These are phyloP conservation scores for Rhododendron molle DNA, from an alignment of 148 eudicot species.

Conservation along the genomic window DNA sequence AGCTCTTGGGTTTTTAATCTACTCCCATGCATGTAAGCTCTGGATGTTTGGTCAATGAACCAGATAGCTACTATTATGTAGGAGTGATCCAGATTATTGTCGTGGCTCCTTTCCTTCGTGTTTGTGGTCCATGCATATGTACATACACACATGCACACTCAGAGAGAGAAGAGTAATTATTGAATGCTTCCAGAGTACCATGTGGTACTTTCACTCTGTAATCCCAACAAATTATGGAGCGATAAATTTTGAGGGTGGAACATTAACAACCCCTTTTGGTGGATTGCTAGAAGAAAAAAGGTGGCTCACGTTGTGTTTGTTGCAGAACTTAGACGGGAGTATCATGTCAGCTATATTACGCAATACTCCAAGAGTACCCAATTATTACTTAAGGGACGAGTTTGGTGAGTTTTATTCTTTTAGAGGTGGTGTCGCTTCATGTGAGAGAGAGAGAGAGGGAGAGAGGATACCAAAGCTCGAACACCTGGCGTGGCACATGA, in stretches of 20 bases:
- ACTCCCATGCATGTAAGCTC: constrained; percentile 1
- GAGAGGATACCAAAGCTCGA: too few species aligned
- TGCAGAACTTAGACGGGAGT: background rate
- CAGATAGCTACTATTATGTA: background rate
- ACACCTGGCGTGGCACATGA: too few species aligned
- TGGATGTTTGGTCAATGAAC: constrained; percentile 1
- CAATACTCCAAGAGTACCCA: background rate
- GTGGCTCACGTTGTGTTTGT: background rate
- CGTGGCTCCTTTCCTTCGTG: background rate
- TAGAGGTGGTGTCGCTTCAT: background rate
- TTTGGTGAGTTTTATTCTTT: background rate
- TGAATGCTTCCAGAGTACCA: background rate
- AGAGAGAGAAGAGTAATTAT: background rate
- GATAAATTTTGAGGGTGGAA: background rate
- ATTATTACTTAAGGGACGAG: background rate
- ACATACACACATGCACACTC: background rate
- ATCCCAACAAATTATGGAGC: background rate
- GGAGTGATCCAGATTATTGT: background rate
- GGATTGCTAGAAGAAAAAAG: background rate
- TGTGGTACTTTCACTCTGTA: background rate
- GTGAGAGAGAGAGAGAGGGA: too few species aligned
- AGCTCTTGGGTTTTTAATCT: background rate
- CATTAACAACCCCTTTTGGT: background rate
- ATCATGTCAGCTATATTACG: background rate
- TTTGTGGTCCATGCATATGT: background rate